These are phyloP conservation scores for Pulicaria dysenterica DNA, from an alignment of 129 eudicot species.

Conservation along the genomic window DNA sequence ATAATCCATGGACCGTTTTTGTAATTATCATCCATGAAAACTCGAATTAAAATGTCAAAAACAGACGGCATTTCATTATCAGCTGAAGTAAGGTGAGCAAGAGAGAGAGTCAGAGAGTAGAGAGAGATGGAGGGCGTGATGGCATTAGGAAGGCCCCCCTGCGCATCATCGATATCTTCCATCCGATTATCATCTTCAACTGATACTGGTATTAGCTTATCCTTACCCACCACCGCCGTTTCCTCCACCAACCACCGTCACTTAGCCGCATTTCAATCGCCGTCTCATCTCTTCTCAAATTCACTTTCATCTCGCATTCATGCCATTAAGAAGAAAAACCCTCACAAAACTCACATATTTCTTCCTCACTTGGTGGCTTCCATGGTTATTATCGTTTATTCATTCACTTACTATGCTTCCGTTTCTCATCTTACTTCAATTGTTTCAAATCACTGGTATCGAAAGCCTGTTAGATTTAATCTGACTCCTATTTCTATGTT, in stretches of 20 bases:
- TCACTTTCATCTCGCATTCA: conserved; percentile 37
- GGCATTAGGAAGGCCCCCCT: conserved; percentile 36
- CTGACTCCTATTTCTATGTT: background rate
- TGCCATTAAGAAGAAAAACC: conserved; percentile 35
- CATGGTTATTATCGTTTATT: conserved; percentile 35
- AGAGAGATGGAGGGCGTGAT: conserved; percentile 43
- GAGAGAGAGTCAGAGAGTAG: background rate
- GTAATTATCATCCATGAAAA: conserved; percentile 8
- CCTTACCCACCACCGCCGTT: conserved; percentile 41
- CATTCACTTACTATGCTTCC: background rate
- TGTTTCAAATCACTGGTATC: background rate
- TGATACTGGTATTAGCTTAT: conserved; percentile 37
- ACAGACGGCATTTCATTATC: conserved; percentile 11
- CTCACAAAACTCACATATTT: conserved; percentile 52
- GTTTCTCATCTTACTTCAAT: conserved; percentile 3
- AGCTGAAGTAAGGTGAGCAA: background rate
- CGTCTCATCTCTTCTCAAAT: conserved; percentile 52
- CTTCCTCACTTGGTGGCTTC: conserved; percentile 84
- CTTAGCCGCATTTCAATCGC: conserved; percentile 63
- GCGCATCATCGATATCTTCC: conserved; percentile 31
- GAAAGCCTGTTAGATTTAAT: conserved; percentile 12
- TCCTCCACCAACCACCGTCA: conserved; percentile 47
- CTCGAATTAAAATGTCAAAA: background rate
- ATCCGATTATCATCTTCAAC: conserved; percentile 36
- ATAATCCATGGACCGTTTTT: conserved; percentile 13